These are phyloP conservation scores for Lepraria neglecta DNA, from an alignment of 495 filamentous ascomycete genomes.

Conservation along the genomic window DNA sequence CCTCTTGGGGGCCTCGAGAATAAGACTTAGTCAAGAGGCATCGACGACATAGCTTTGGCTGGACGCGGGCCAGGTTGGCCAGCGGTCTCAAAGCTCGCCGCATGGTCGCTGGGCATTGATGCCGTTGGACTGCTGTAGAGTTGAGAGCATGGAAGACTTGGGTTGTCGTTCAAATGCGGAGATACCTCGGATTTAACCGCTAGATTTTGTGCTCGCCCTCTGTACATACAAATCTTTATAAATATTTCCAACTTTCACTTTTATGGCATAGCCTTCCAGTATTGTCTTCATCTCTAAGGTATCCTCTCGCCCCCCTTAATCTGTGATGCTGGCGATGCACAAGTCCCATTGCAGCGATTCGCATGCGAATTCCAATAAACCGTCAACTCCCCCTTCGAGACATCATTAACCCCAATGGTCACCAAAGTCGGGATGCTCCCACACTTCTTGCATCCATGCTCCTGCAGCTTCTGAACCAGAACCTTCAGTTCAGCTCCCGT, in stretches of 20 bases:
- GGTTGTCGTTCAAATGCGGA: too few species aligned
- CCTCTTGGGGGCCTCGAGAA: constrained; percentile 41
- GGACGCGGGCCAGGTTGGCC: background rate
- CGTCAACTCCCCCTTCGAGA: background rate
- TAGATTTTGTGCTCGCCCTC: too few species aligned
- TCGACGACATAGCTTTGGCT: constrained; percentile 23
- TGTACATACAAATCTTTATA: too few species aligned
- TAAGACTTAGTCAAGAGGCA: constrained; percentile 44
- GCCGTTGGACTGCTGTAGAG: background rate
- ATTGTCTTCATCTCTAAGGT: too few species aligned
- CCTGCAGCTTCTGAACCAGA: background rate
- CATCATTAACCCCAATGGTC: background rate
- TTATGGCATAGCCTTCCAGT: too few species aligned
- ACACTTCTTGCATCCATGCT: background rate
- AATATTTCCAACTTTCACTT: too few species aligned
- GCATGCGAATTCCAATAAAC: background rate
- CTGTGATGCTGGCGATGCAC: background rate
- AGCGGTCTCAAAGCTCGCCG: constrained; percentile 1
- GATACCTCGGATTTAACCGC: too few species aligned
- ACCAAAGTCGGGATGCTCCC: background rate
- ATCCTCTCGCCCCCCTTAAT: too few species aligned
- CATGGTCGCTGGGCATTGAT: constrained; percentile 2
- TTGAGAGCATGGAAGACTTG: too few species aligned
- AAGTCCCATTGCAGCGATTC: background rate
- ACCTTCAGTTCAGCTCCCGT: background rate